Evolutionary conservation across 73 alveolate genomes (phyloP), one percentile per base, ranked within the genome.

Genomic region (Symbiodinium natans): DNA sequence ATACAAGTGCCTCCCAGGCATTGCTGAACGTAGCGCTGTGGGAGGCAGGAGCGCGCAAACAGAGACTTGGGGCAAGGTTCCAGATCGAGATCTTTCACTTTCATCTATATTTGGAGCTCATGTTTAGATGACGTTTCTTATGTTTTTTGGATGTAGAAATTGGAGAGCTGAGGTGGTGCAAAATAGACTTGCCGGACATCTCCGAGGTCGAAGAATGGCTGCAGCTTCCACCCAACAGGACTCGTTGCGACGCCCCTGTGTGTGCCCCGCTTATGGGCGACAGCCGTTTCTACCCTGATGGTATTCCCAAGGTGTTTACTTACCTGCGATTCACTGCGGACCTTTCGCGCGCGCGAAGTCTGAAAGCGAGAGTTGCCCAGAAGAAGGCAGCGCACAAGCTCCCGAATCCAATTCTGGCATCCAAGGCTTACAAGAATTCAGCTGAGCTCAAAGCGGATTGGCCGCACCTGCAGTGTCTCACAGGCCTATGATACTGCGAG

Each of bases 201-300:
- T 33, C 86, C 23, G 95, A 88, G 43, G 95, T 88, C 31, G 95
- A 88, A 71, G 95, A 88, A 75, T 88, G 95, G 95, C 95, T 88
- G n/a, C 40, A 63, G 71, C 71, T 88, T 2, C 54, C 82, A 7
- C 71, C 41, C 17, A 56, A 63, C 33, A 43, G 71, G 3, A 36
- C 93, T 1, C 13, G 13, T 23, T 88, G 95, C 34, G 85, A 88
- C 21, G 41, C 71, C 19, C 8, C 86, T 33, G 95, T 88, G 41
- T 88, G 95, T 34, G 95, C 95, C 31, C 86, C 95, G 1, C 95
- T 88, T 17, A 0, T 38, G 23, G 59, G 85, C 33, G 95, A 88
- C 85, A 39, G 27, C 2, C 95, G 86, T 41, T 88, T 88, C 41
- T 59, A 88, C 41, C 95, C 95, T 25, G 29, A 36, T 2, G 95